These are phyloP conservation scores for Trichophaea hybrida DNA, from an alignment of 2,329 filamentous ascomycete genomes.

Conservation along the genomic window DNA sequence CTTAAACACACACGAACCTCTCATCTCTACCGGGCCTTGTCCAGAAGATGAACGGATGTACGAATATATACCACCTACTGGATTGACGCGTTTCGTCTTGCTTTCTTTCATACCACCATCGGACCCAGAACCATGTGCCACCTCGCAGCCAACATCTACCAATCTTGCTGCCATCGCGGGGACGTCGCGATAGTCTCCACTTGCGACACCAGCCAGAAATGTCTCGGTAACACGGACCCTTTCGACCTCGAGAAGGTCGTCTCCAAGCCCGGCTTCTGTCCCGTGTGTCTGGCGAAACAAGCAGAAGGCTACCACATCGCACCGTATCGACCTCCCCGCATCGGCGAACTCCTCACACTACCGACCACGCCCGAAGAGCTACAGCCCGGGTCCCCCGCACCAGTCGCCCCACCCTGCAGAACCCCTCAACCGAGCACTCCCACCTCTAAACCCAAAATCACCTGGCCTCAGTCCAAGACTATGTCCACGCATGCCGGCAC, in stretches of 20 bases:
- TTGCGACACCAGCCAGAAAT: neutral
- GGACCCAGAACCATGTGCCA: neutral
- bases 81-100: neutral
- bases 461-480: neutral
- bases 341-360: neutral
- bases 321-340: neutral
- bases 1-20: no score
- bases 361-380: neutral
- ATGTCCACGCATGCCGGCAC: neutral
- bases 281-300: neutral
- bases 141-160: conserved; percentile 2
- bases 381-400: neutral
- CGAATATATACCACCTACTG: no score
- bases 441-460: neutral
- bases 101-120: neutral
- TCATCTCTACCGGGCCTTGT: no score
- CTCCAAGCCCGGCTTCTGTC: neutral
- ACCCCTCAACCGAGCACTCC: neutral
- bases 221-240: neutral
- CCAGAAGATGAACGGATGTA: no score
- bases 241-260: neutral
- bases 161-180: conserved; percentile 1
- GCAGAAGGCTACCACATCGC: neutral
- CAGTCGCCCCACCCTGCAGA: neutral
- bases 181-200: neutral